Conservation (phyloP, 768 basidiomycete species). For the Pisolithus marmoratus region DNA sequence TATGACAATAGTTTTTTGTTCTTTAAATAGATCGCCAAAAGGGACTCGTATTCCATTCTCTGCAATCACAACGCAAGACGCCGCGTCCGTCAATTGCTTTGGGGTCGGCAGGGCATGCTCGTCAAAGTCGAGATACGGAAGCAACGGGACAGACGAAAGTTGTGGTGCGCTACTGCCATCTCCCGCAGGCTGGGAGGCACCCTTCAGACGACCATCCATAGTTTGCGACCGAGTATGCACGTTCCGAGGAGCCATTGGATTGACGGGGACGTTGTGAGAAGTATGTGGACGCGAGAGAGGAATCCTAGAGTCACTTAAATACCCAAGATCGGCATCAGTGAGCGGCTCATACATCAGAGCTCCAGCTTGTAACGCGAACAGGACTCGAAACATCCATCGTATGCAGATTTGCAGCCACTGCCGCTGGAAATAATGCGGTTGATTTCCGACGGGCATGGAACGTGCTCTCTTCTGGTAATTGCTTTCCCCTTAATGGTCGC, state of each 20-base stretch:
- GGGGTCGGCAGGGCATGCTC: conserved; percentile 49
- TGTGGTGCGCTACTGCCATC: conserved; percentile 9
- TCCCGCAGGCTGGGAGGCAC: neutral
- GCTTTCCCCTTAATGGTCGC: conserved; percentile 20
- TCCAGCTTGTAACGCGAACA: conserved; percentile 14
- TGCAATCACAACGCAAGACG: conserved; percentile 56
- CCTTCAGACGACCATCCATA: conserved; percentile 10
- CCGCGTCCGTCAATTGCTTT: conserved; percentile 55
- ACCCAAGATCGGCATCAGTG: conserved; percentile 24
- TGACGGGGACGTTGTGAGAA: conserved; percentile 6
- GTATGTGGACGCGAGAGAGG: conserved; percentile 13
- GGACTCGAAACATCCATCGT: conserved; percentile 27
- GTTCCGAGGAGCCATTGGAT: conserved; percentile 1
- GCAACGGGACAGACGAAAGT: conserved; percentile 11
- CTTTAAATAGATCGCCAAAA: conserved; percentile 64
- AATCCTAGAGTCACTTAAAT: conserved; percentile 1
- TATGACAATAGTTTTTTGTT: conserved; percentile 60
- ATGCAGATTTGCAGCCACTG: conserved; percentile 22
- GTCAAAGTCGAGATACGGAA: conserved; percentile 21
- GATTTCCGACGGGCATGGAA: conserved; percentile 32
- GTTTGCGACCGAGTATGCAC: conserved; percentile 21
- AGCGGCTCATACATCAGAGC: conserved; percentile 24
- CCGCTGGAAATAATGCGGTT: conserved; percentile 26
- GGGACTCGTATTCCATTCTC: conserved; percentile 59
- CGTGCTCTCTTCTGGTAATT: conserved; percentile 25